Conservation (phyloP, 768 basidiomycete genomes). For the Suillus clintonianus region DNA sequence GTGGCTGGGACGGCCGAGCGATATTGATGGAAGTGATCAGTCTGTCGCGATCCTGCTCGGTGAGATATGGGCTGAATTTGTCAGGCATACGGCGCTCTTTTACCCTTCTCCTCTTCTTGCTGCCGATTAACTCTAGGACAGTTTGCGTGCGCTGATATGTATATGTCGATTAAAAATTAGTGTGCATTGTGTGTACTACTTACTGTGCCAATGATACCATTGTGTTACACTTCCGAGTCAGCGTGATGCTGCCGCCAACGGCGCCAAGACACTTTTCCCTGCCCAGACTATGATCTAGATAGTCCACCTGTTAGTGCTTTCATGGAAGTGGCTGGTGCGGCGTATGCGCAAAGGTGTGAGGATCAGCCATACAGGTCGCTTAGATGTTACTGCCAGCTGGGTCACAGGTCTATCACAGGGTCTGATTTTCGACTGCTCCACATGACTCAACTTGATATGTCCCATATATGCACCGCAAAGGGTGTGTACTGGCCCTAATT, state of each 20-base stretch:
- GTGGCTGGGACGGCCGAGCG: constrained; percentile 1
- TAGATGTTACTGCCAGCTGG: too few species aligned
- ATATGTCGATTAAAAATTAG: background rate
- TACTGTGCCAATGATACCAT: background rate
- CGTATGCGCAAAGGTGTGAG: background rate
- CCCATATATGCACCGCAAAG: too few species aligned
- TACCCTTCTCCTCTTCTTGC: background rate
- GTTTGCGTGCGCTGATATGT: background rate
- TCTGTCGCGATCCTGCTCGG: background rate
- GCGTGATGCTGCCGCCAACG: background rate
- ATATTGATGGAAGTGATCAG: background rate
- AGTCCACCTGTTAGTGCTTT: background rate
- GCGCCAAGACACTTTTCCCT: background rate
- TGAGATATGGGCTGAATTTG: background rate
- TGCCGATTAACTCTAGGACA: background rate
- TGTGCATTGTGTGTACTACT: background rate
- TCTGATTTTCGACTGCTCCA: too few species aligned
- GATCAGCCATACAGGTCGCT: background rate
- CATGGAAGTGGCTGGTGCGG: background rate
- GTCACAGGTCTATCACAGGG: too few species aligned
- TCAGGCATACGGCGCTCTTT: background rate
- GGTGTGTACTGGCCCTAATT: too few species aligned
- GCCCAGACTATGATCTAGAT: background rate
- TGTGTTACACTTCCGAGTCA: background rate
- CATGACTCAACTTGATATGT: too few species aligned